Conservation (phyloP, 208 protist genomes). For the Entamoeba dispar region DNA sequence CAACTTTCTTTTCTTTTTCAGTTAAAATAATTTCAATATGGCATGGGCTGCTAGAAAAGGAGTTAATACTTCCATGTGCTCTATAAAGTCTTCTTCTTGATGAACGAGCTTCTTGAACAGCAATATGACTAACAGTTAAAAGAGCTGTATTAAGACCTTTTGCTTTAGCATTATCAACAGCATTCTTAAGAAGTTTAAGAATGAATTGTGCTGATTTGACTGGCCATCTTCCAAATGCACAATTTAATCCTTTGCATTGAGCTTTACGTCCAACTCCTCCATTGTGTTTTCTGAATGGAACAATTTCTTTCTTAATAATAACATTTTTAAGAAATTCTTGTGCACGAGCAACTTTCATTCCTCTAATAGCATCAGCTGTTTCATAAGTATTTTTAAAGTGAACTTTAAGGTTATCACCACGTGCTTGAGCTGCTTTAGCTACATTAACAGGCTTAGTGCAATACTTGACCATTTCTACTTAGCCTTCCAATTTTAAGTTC, state of each 20-base stretch:
- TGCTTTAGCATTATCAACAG: slow-evolving; percentile 52
- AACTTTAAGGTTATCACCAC: slow-evolving; percentile 47
- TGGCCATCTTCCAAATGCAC: slow-evolving; percentile 53
- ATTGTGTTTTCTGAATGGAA: slow-evolving; percentile 58
- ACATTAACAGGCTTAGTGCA: not conserved
- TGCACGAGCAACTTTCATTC: slow-evolving; percentile 47
- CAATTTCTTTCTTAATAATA: slow-evolving; percentile 48
- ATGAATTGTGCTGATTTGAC: slow-evolving; percentile 52
- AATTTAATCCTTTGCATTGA: slow-evolving; percentile 53
- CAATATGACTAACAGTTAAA: slow-evolving; percentile 52
- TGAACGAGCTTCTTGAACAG: slow-evolving; percentile 57
- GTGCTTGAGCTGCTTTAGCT: slow-evolving; percentile 20
- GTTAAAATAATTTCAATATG: slow-evolving; percentile 4
- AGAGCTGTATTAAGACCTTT: slow-evolving; percentile 52
- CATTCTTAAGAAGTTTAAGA: slow-evolving; percentile 51
- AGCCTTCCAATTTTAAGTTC: not conserved
- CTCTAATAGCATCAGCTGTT: slow-evolving; percentile 49
- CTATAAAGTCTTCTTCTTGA: slow-evolving; percentile 59
- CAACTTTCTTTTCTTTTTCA: not conserved
- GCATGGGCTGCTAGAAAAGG: not conserved
- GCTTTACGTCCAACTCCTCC: slow-evolving; percentile 60
- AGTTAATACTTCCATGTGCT: slow-evolving; percentile 62
- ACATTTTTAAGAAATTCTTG: slow-evolving; percentile 51
- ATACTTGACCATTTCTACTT: not conserved
- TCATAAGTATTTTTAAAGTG: slow-evolving; percentile 72